Percentiles rank a stretch among this genome's conserved stretches.
phyloP scores from a whole-genome alignment of 2,329 filamentous ascomycete genomes.

The Orbilia ellipsospora region DNA sequence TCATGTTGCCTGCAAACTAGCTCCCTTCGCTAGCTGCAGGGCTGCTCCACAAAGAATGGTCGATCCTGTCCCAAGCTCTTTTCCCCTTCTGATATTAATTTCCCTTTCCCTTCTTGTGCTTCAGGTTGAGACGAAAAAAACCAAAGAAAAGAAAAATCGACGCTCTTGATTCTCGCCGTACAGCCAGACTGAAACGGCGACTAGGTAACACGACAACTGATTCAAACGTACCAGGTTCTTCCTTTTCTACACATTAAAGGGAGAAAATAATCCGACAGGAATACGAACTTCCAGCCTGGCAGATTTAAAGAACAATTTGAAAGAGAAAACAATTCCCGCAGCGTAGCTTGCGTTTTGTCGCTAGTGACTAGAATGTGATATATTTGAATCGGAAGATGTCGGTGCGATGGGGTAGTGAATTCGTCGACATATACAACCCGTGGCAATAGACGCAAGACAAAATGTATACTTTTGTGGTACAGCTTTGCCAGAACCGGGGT shows the following conservation, averaged over 20 bases:
- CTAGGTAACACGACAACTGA: slow-evolving; percentile 42
- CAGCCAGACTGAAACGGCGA: slow-evolving; percentile 28
- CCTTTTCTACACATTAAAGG: background rate
- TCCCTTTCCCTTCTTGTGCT: slow-evolving; percentile 22
- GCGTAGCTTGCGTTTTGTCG: background rate
- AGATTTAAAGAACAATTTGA: slow-evolving; percentile 23
- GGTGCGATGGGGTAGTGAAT: too few relatives aligned
- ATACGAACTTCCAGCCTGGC: slow-evolving; percentile 20
- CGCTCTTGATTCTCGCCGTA: background rate
- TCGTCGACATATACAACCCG: too few relatives aligned
- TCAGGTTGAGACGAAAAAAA: slow-evolving; percentile 13
- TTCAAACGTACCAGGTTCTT: slow-evolving; percentile 38
- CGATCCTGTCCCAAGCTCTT: slow-evolving; percentile 21
- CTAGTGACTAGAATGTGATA: background rate
- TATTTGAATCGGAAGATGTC: background rate
- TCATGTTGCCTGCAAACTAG: background rate
- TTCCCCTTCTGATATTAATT: slow-evolving; percentile 1
- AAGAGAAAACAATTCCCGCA: slow-evolving; percentile 39
- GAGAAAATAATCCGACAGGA: slow-evolving; percentile 20
- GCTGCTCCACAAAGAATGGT: background rate
- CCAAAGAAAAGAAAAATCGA: background rate
- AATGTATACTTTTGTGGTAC: slow-evolving; percentile 14
- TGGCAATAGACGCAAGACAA: slow-evolving; percentile 1
- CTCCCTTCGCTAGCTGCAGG: background rate
- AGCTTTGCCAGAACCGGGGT: slow-evolving; percentile 35